Evolutionary conservation across 345 rosid species (phyloP), one percentile per base, ranked within the genome.

Genomic region (Orychophragmus violaceus): DNA sequence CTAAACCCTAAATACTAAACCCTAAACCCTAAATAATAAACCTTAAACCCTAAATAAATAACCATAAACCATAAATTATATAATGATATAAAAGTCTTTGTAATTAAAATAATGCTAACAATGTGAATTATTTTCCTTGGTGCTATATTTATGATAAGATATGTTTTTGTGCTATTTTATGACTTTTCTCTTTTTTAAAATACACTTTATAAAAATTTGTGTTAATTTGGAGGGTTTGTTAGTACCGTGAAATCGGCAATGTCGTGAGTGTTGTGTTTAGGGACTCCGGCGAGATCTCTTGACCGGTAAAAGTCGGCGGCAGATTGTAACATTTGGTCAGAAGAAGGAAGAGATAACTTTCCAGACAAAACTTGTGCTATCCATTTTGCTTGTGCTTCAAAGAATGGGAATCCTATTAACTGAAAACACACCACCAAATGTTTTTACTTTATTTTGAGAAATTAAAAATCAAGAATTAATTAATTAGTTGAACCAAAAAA

Each of bases 331-430:
- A 93, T 93, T 14, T 85, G 87, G 45, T 84, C 86, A 63, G 72
- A 16, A 57, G 96, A 78, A 67, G 96, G 97, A 70, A 90, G 28
- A 7, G 63, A 76, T 77, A 76, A 83, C 77, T 88, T 90, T 61
- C 94, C 98, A 3, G 87, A 78, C 68, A 93, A 82, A n/a, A 87
- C 80, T 68, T 86, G 87, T 14, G 97, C 87, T 30, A 92, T 81
- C 96, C 96, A 92, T 76, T 68, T 87, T 69, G 91, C 98, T 89
- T 92, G 98, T 21, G 95, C 80, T 76, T 92, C 98, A 64, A 89
- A 89, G 83, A 92, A 92, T 46, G 95, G 95, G 72, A 89, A 89
- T 70, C 95, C 98, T 71, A 92, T 85, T 29, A 92, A 32, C 98
- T 89, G 86, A 67, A 32, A 14, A 55, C 49, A 53, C 33, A n/a